Percentiles rank a stretch among this genome's conserved stretches.
Evolutionary conservation across 106 monocot genomes (phyloP).

Genomic region (Acorus calamus): DNA sequence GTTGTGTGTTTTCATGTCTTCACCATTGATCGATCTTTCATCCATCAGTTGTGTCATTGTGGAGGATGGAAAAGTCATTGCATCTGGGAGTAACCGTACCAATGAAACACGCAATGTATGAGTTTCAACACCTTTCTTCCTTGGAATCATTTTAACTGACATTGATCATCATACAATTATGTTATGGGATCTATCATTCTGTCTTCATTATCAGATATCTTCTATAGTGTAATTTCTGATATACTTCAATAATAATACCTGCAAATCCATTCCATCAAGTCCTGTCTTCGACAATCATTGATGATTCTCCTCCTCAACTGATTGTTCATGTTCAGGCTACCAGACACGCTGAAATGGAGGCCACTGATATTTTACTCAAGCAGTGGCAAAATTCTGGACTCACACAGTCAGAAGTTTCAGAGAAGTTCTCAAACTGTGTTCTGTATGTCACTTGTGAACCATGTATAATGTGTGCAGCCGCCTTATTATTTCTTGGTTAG

Average conservation of each 20-base stretch:
- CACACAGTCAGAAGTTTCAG: slow-evolving; percentile 39
- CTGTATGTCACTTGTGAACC: slow-evolving; percentile 98
- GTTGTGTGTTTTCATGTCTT: no score
- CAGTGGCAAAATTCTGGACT: slow-evolving; percentile 71
- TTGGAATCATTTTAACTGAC: no score
- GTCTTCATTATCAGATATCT: no score
- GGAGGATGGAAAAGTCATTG: slow-evolving; percentile 44
- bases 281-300: no score
- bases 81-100: slow-evolving; percentile 60
- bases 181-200: no score
- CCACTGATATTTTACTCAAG: slow-evolving; percentile 71
- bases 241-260: no score
- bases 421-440: slow-evolving; percentile 60
- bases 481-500: slow-evolving; percentile 79
- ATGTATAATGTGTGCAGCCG: slow-evolving; percentile 92
- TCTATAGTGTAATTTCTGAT: no score
- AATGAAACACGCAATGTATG: slow-evolving; percentile 53
- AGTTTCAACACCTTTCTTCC: no score
- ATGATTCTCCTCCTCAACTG: no score
- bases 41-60: slow-evolving; percentile 50
- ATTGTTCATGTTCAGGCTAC: slow-evolving; percentile 35
- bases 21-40: neutral
- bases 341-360: slow-evolving; percentile 98
- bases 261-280: no score
- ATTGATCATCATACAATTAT: no score